A percentile compares a stretch with the other conserved stretches of the same genome.
phyloP scores from a whole-genome alignment of 495 filamentous ascomycete genomes.

The Penicillium canariense region DNA sequence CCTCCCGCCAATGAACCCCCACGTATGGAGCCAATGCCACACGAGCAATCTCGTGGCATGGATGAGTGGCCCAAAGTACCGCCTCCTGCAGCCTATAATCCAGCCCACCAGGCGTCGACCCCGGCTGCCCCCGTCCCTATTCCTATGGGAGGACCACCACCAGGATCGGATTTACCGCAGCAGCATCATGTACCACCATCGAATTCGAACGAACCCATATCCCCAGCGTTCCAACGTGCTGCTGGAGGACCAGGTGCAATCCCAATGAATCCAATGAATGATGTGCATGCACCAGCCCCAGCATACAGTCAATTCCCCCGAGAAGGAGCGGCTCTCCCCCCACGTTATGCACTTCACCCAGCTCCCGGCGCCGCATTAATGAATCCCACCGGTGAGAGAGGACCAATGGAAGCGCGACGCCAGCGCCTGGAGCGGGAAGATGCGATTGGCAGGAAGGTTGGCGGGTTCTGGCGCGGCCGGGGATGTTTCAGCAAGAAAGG shows the following conservation, averaged over 20 bases:
- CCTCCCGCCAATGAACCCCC: not conserved
- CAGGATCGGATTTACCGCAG: not conserved
- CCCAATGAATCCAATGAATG: slow-evolving; percentile 45
- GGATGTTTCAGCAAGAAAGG: slow-evolving; percentile 57
- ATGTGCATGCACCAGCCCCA: slow-evolving; percentile 40
- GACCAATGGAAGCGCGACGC: slow-evolving; percentile 51
- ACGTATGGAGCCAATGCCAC: not conserved
- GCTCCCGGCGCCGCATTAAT: slow-evolving; percentile 22
- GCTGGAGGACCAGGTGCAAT: slow-evolving; percentile 45
- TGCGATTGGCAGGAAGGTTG: slow-evolving; percentile 48
- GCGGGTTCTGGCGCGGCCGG: slow-evolving; percentile 59
- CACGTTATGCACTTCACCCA: slow-evolving; percentile 24
- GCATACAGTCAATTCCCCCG: slow-evolving; percentile 29
- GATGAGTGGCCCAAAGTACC: not conserved
- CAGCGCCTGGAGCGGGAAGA: slow-evolving; percentile 65
- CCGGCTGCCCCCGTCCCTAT: not conserved
- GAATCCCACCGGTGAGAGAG: slow-evolving; percentile 32
- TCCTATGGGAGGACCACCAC: not conserved
- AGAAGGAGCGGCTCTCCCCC: slow-evolving; percentile 23
- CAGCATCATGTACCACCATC: not conserved
- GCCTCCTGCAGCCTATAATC: not conserved
- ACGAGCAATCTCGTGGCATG: not conserved
- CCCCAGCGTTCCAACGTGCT: slow-evolving; percentile 40
- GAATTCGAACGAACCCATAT: slow-evolving; percentile 23
- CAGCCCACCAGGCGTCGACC: not conserved